phyloP scores from a whole-genome alignment of 2,329 filamentous ascomycete genomes.

The Neurospora sp. region DNA sequence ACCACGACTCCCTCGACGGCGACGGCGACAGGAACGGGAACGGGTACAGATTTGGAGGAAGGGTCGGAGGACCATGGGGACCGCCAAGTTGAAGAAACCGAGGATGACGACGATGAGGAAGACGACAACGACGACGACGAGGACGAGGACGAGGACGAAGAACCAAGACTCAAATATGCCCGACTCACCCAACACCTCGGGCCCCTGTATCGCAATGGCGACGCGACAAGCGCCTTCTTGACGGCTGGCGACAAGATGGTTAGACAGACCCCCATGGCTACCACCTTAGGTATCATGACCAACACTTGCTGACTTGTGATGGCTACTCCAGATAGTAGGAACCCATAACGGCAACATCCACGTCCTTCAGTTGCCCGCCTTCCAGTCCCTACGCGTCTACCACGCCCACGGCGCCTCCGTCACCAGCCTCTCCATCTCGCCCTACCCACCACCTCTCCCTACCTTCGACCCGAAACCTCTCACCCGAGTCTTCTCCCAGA shows the following conservation, averaged over 20 bases:
- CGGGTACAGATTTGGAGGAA: constrained; percentile 17
- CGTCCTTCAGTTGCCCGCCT: constrained; percentile 71
- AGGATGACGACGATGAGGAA: constrained; percentile 32
- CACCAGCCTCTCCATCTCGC: constrained; percentile 82
- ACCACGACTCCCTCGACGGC: neutral
- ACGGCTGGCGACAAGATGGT: constrained; percentile 97
- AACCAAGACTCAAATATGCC: constrained; percentile 88
- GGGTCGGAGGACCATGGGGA: constrained; percentile 15
- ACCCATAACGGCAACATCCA: constrained; percentile 97
- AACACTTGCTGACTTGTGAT: constrained; percentile 19
- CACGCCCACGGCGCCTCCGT: constrained; percentile 89
- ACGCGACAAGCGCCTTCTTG: constrained; percentile 85
- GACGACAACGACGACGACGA: constrained; percentile 42
- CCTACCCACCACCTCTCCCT: constrained; percentile 54
- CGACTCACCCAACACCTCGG: constrained; percentile 73
- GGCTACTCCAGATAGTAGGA: constrained; percentile 49
- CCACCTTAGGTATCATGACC: neutral
- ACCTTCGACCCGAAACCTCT: constrained; percentile 32
- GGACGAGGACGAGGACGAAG: constrained; percentile 76
- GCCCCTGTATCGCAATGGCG: constrained; percentile 82
- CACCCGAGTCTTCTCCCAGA: constrained; percentile 27
- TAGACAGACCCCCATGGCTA: constrained; percentile 19
- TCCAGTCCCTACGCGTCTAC: constrained; percentile 76
- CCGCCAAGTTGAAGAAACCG: constrained; percentile 28
- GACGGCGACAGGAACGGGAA: constrained; percentile 12